A percentile compares a stretch with the other conserved stretches of the same genome.
phyloP scores from a whole-genome alignment of 345 rosid genomes.

The Clarkia xantiana region DNA sequence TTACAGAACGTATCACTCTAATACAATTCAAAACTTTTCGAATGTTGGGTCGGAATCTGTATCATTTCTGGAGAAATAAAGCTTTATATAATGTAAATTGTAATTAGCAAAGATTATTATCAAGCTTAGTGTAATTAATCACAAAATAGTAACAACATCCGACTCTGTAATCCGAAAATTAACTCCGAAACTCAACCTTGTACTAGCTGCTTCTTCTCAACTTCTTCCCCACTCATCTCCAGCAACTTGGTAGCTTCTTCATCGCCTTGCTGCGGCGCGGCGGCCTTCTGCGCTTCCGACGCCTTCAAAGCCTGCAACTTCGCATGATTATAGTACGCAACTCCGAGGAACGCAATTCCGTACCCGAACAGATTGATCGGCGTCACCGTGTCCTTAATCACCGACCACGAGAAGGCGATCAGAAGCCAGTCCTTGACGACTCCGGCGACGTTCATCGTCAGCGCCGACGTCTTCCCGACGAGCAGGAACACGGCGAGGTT shows the following conservation, averaged over 20 bases:
- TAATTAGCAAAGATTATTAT: too few species aligned
- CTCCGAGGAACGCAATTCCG: constrained; percentile 84
- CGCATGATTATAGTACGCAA: constrained; percentile 79
- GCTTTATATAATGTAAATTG: too few species aligned
- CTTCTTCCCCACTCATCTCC: constrained; percentile 64
- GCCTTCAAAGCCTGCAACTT: constrained; percentile 89
- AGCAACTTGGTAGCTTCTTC: constrained; percentile 75
- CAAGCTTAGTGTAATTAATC: too few species aligned
- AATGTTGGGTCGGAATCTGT: too few species aligned
- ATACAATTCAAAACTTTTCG: too few species aligned
- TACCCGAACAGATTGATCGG: constrained; percentile 78
- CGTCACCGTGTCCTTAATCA: constrained; percentile 90
- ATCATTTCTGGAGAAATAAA: too few species aligned
- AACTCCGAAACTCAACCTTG: too few species aligned
- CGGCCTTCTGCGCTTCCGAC: constrained; percentile 63
- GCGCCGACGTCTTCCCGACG: constrained; percentile 91
- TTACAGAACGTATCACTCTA: too few species aligned
- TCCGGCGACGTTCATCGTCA: constrained; percentile 97
- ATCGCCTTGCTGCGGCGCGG: constrained; percentile 24
- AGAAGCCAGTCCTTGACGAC: constrained; percentile 93
- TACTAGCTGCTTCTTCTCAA: constrained; percentile 20
- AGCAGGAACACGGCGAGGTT: constrained; percentile 90
- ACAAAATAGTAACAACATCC: too few species aligned
- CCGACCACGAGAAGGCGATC: constrained; percentile 98
- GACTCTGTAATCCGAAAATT: too few species aligned